These are phyloP conservation scores for Colletotrichum kahawae DNA, from an alignment of 2,329 filamentous ascomycete species.

Conservation along the genomic window DNA sequence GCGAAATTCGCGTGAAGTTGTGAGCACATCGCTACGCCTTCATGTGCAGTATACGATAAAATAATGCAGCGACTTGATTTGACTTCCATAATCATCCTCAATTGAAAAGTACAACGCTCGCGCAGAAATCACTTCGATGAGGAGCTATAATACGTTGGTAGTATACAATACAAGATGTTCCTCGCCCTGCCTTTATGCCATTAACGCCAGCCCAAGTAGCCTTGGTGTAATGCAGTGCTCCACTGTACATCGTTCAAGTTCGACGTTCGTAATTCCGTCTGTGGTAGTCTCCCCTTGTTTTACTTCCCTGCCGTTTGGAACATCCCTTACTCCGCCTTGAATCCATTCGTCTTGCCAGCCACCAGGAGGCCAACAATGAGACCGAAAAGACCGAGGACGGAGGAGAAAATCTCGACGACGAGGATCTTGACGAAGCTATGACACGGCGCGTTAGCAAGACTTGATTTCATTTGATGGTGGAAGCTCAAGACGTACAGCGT, in stretches of 20 bases:
- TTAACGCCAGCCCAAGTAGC: conserved; percentile 24
- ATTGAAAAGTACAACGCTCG: background rate
- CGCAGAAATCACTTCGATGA: conserved; percentile 17
- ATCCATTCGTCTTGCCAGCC: conserved; percentile 81
- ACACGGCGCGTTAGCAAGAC: conserved; percentile 25
- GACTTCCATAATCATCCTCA: background rate
- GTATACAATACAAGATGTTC: conserved; percentile 24
- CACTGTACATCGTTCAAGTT: conserved; percentile 16
- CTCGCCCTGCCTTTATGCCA: conserved; percentile 24
- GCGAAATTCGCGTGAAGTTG: conserved; percentile 37
- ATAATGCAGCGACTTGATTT: background rate
- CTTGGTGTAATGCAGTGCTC: conserved; percentile 25
- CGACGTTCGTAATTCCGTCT: conserved; percentile 1
- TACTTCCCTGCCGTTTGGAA: background rate
- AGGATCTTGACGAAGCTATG: conserved; percentile 95
- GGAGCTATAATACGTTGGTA: conserved; percentile 20
- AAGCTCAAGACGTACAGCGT: conserved; percentile 68
- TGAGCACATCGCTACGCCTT: background rate
- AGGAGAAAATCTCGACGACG: conserved; percentile 99
- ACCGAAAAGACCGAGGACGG: conserved; percentile 93
- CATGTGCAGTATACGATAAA: background rate
- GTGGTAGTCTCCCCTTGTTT: conserved; percentile 1
- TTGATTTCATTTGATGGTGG: background rate
- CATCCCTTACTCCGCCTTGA: conserved; percentile 48
- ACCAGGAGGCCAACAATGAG: conserved; percentile 93